These are phyloP conservation scores for Plasmodium billcollinsi DNA, from an alignment of 169 alveolate genomes.

Conservation along the genomic window DNA sequence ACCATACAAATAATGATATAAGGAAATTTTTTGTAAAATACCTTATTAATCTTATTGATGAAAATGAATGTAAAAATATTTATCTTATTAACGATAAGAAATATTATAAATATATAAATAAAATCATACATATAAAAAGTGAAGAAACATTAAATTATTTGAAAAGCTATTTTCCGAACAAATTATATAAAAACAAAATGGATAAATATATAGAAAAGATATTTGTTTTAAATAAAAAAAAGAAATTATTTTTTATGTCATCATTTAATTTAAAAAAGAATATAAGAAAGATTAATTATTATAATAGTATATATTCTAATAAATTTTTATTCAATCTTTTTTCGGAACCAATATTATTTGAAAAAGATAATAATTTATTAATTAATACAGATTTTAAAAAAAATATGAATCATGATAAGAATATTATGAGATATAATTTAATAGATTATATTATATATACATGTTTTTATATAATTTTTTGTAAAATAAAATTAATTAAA, in stretches of 20 bases:
- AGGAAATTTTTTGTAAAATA: conserved; percentile 45
- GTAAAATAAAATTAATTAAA: conserved; percentile 52
- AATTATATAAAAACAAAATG: conserved; percentile 47
- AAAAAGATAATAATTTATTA: conserved; percentile 17
- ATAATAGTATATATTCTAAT: conserved; percentile 17
- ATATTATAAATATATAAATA: conserved; percentile 28
- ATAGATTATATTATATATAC: conserved; percentile 60
- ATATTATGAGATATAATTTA: conserved; percentile 43
- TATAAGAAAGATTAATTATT: conserved; percentile 33
- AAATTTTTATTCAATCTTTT: conserved; percentile 53
- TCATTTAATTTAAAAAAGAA: conserved; percentile 48
- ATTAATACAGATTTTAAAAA: conserved; percentile 32
- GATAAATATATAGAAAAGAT: conserved; percentile 52
- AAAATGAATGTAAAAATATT: conserved; percentile 12
- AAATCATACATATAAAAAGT: conserved; percentile 30
- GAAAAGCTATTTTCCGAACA: conserved; percentile 28
- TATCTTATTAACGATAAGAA: conserved; percentile 22
- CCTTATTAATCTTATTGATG: conserved; percentile 54
- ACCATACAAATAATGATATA: conserved; percentile 1
- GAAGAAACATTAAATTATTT: conserved; percentile 23
- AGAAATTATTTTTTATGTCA: conserved; percentile 23
- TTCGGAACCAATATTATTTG: conserved; percentile 32
- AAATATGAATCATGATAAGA: conserved; percentile 42
- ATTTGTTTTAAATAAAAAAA: conserved; percentile 30
- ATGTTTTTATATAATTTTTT: conserved; percentile 56